A percentile compares a stretch with the other conserved stretches of the same genome.
Conservation (phyloP, 2,329 filamentous ascomycete species). For the Raffaelea albimanens region DNA sequence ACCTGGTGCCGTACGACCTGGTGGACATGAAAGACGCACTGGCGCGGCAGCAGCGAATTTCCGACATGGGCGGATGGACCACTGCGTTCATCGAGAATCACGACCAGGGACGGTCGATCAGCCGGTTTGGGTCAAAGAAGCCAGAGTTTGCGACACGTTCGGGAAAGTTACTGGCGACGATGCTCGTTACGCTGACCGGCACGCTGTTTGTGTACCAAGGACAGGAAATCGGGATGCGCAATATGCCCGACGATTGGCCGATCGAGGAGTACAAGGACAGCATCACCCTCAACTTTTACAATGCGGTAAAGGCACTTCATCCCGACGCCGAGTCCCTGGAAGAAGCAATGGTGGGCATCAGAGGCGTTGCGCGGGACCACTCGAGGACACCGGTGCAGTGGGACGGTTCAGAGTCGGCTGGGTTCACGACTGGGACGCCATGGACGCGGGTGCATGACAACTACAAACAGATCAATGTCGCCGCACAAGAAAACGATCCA, state of each 20-base stretch:
- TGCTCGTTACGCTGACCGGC: slow-evolving; percentile 34
- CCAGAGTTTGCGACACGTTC: slow-evolving; percentile 30
- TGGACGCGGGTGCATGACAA: slow-evolving; percentile 58
- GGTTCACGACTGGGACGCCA: slow-evolving; percentile 45
- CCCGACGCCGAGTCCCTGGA: slow-evolving; percentile 15
- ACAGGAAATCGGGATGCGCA: slow-evolving; percentile 48
- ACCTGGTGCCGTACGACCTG: slow-evolving; percentile 39
- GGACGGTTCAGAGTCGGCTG: slow-evolving; percentile 43
- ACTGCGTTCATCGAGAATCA: slow-evolving; percentile 56
- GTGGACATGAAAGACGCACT: slow-evolving; percentile 32
- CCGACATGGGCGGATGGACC: slow-evolving; percentile 46
- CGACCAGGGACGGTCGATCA: slow-evolving; percentile 48
- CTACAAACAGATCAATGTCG: slow-evolving; percentile 46
- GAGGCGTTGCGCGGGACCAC: slow-evolving; percentile 54
- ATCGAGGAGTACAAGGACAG: slow-evolving; percentile 38
- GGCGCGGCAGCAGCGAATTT: slow-evolving; percentile 41
- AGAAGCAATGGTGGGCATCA: slow-evolving; percentile 36
- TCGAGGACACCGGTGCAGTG: slow-evolving; percentile 62
- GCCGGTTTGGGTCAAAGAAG: slow-evolving; percentile 37
- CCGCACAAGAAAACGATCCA: slow-evolving; percentile 29
- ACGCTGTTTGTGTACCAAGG: slow-evolving; percentile 50
- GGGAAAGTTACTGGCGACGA: slow-evolving; percentile 43
- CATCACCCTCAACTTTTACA: slow-evolving; percentile 38
- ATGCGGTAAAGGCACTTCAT: slow-evolving; percentile 15
- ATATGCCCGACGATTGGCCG: slow-evolving; percentile 36